Conservation (phyloP, 2,329 filamentous ascomycete species). For the Tolypocladium inflatum region DNA sequence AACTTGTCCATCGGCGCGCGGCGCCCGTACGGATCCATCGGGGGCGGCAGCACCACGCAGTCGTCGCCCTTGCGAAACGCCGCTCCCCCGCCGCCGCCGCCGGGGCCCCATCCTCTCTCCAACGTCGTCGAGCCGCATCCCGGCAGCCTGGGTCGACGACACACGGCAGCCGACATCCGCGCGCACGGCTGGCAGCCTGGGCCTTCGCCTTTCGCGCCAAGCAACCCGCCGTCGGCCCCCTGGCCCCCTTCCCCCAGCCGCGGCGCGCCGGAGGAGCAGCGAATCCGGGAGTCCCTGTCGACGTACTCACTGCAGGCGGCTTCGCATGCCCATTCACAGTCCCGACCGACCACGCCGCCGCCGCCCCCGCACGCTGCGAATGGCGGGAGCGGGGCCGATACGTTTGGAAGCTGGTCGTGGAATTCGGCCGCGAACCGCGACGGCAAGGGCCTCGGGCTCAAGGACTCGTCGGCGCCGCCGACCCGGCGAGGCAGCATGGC, state of each 20-base stretch:
- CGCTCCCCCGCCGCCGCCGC: conserved; percentile 53
- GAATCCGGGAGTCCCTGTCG: conserved; percentile 46
- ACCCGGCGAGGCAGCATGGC: conserved; percentile 53
- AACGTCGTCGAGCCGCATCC: conserved; percentile 53
- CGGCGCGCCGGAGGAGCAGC: conserved; percentile 40
- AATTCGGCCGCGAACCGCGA: conserved; percentile 37
- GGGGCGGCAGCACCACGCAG: conserved; percentile 58
- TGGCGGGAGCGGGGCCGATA: conserved; percentile 27
- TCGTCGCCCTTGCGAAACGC: conserved; percentile 67
- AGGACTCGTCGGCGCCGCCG: conserved; percentile 46
- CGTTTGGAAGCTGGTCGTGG: conserved; percentile 50
- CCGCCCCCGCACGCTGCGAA: conserved; percentile 37
- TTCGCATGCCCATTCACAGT: conserved; percentile 34
- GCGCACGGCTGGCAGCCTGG: conserved; percentile 66
- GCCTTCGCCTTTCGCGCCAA: conserved; percentile 54
- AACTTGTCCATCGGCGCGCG: conserved; percentile 68
- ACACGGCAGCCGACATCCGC: conserved; percentile 93
- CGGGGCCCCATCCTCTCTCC: conserved; percentile 55
- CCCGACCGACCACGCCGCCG: conserved; percentile 44
- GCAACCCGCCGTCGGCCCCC: conserved; percentile 41
- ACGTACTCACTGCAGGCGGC: conserved; percentile 40
- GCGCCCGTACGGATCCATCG: conserved; percentile 80
- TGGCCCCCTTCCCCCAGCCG: conserved; percentile 49
- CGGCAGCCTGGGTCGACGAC: conserved; percentile 66
- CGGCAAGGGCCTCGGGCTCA: conserved; percentile 39